A percentile compares a stretch with the other conserved stretches of the same genome.
Evolutionary conservation across 2,329 filamentous ascomycete species (phyloP).

Genomic region (Apiospora saccharicola): DNA sequence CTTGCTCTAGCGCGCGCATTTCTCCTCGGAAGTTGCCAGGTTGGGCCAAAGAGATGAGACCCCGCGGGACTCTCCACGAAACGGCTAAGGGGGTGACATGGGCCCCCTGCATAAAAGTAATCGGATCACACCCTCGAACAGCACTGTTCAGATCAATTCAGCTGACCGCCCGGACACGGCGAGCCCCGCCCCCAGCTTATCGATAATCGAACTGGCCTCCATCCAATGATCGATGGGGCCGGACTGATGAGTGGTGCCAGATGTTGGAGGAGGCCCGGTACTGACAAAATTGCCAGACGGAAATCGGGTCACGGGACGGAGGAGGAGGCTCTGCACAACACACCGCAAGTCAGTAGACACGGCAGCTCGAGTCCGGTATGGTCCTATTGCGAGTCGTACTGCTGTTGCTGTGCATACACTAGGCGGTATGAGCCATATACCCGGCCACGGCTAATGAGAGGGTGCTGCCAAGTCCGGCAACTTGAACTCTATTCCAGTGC

Average conservation of each 20-base stretch:
- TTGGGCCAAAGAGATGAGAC: neutral
- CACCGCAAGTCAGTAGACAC: neutral
- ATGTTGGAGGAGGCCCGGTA: too few relatives aligned
- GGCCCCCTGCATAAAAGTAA: neutral
- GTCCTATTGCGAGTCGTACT: neutral
- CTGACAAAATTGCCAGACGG: too few relatives aligned
- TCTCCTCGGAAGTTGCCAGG: neutral
- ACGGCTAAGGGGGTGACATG: neutral
- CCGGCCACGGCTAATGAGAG: neutral
- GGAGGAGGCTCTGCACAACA: neutral
- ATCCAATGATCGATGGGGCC: neutral
- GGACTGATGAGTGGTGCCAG: neutral
- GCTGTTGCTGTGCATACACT: too few relatives aligned
- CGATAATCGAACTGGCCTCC: neutral
- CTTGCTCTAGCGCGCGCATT: neutral
- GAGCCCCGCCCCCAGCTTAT: neutral
- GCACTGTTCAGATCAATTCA: neutral
- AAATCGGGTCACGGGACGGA: neutral
- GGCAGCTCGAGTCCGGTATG: neutral
- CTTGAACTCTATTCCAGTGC: neutral
- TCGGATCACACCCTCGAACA: neutral
- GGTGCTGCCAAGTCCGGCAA: neutral
- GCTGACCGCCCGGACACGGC: neutral
- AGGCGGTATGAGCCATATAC: neutral
- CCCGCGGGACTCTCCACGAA: slow-evolving; percentile 3